These are phyloP conservation scores for Dactylellina parvicollis DNA, from an alignment of 2,329 filamentous ascomycete species.

Conservation along the genomic window DNA sequence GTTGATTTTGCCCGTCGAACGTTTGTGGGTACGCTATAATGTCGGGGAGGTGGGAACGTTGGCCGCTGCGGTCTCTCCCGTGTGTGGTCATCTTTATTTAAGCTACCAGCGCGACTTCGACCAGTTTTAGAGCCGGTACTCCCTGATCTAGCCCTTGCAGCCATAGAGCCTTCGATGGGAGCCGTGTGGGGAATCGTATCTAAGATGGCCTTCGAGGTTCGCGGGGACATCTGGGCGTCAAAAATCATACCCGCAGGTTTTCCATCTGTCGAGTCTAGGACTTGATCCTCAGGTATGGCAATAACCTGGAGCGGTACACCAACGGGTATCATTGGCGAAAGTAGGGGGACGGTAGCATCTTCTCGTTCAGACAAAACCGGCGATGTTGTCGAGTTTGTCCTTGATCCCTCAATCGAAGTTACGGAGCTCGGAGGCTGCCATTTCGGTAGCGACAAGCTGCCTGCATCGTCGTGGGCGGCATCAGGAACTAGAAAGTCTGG, in stretches of 20 bases:
- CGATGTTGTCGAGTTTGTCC: slow-evolving; percentile 32
- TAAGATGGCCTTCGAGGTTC: slow-evolving; percentile 2
- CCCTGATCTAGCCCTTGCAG: slow-evolving; percentile 27
- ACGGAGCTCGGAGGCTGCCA: slow-evolving; percentile 33
- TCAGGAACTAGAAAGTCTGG: slow-evolving; percentile 50
- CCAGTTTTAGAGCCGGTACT: slow-evolving; percentile 39
- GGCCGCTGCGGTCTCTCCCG: slow-evolving; percentile 23
- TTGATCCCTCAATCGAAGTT: slow-evolving; percentile 22
- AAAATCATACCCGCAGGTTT: not conserved
- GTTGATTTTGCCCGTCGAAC: slow-evolving; percentile 43
- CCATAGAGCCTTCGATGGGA: slow-evolving; percentile 10
- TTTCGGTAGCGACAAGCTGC: slow-evolving; percentile 4
- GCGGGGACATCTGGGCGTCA: slow-evolving; percentile 18
- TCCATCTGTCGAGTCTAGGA: slow-evolving; percentile 6
- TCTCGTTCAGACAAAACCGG: slow-evolving; percentile 40
- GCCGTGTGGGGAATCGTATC: slow-evolving; percentile 13
- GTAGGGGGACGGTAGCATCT: slow-evolving; percentile 1
- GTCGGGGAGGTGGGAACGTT: slow-evolving; percentile 28
- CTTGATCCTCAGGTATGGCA: slow-evolving; percentile 43
- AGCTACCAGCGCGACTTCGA: slow-evolving; percentile 41
- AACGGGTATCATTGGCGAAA: slow-evolving; percentile 32
- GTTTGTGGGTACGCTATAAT: slow-evolving; percentile 39
- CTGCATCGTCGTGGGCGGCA: not conserved
- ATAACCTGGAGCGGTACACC: slow-evolving; percentile 40
- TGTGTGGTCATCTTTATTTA: slow-evolving; percentile 31